These are phyloP conservation scores for Fusarium mundagurra DNA, from an alignment of 2,329 filamentous ascomycete genomes.

Conservation along the genomic window DNA sequence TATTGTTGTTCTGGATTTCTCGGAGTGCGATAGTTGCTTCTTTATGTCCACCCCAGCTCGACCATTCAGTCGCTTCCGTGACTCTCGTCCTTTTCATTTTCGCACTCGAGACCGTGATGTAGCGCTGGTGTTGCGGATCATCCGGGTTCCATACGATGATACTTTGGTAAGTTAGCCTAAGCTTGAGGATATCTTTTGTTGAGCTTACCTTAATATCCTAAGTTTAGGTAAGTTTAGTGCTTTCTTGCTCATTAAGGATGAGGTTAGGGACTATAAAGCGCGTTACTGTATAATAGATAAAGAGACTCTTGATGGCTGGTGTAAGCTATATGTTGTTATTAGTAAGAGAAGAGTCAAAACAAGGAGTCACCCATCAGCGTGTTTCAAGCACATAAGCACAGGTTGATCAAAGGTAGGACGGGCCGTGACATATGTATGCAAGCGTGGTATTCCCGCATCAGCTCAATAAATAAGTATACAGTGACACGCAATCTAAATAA, in stretches of 20 bases:
- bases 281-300: too few species aligned
- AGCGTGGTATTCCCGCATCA: conserved; percentile 21
- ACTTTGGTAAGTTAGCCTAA: too few species aligned
- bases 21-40: background rate
- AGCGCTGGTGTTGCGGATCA: background rate
- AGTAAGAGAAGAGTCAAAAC: background rate
- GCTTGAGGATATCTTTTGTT: too few species aligned
- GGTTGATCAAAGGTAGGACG: background rate
- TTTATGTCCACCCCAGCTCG: background rate
- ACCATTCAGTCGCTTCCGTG: background rate
- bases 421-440: conserved; percentile 26
- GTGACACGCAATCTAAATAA: conserved; percentile 20
- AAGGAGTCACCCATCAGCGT: background rate
- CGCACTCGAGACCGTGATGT: background rate
- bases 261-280: too few species aligned
- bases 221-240: too few species aligned
- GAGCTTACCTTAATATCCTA: too few species aligned
- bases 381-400: background rate
- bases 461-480: conserved; percentile 24
- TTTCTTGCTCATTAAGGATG: too few species aligned
- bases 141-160: background rate
- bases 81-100: background rate
- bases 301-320: too few species aligned
- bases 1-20: background rate
- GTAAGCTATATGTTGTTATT: too few species aligned